Percentiles rank a stretch among this genome's conserved stretches.
These are phyloP conservation scores for Lachancea sp. DNA, from an alignment of 805 yeast genomes.

Conservation along the genomic window DNA sequence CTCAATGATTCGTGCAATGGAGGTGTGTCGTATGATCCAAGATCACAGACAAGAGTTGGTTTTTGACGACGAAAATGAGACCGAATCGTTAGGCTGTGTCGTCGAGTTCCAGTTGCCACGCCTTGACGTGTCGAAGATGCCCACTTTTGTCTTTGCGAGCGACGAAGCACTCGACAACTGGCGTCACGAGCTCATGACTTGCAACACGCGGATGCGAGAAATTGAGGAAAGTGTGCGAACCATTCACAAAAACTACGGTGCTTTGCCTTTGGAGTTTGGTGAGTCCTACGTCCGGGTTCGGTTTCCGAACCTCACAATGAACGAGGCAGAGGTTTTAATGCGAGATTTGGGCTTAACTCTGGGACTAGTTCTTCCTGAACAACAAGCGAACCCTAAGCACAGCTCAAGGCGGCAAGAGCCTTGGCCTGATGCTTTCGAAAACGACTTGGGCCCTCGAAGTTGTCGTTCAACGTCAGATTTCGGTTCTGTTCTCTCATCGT, in stretches of 20 bases:
- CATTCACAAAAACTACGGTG: conserved; percentile 52
- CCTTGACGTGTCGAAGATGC: conserved; percentile 29
- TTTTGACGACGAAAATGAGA: conserved; percentile 22
- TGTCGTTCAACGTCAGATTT: not conserved
- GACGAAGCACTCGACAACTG: conserved; percentile 39
- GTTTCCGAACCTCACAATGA: conserved; percentile 65
- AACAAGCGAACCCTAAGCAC: conserved; percentile 4
- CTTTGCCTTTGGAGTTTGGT: conserved; percentile 51
- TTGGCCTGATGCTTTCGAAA: not conserved
- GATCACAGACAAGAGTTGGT: conserved; percentile 21
- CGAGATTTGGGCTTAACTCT: conserved; percentile 52
- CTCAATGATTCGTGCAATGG: conserved; percentile 18
- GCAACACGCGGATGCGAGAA: conserved; percentile 38
- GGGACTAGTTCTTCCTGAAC: conserved; percentile 46
- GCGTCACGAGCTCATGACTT: conserved; percentile 31
- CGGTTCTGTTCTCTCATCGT: not conserved
- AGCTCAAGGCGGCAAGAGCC: not conserved
- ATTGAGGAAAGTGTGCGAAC: conserved; percentile 39
- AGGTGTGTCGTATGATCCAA: conserved; percentile 26
- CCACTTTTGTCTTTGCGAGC: conserved; percentile 40
- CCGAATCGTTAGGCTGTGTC: conserved; percentile 38
- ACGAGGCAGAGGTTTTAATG: conserved; percentile 49
- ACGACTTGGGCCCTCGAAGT: not conserved
- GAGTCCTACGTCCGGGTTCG: conserved; percentile 45
- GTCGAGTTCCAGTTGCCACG: conserved; percentile 53